Evolutionary conservation across 2,329 filamentous ascomycete genomes (phyloP).

Genomic region (Aspergillus pseudoviridinutans): DNA sequence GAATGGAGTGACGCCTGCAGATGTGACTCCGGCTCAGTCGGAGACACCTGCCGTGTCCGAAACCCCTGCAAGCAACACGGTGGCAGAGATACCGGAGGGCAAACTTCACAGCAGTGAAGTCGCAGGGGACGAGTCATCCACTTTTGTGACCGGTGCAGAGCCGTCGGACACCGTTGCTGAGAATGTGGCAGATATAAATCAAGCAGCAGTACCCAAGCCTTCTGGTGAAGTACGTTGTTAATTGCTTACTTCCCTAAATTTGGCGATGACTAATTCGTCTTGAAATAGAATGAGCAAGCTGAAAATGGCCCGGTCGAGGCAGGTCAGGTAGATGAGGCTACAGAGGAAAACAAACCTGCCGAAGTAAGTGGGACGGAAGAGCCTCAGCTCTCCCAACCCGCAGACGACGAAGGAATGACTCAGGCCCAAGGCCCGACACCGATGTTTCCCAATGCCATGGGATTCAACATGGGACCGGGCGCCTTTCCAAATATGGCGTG

Average conservation of each 20-base stretch:
- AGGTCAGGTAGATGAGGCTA: slow-evolving; percentile 6
- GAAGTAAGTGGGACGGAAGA: slow-evolving; percentile 15
- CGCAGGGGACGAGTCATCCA: slow-evolving; percentile 11
- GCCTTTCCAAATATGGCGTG: slow-evolving; percentile 58
- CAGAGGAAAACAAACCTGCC: slow-evolving; percentile 6
- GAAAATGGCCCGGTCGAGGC: slow-evolving; percentile 8
- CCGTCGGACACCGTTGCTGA: slow-evolving; percentile 6
- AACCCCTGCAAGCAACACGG: slow-evolving; percentile 10
- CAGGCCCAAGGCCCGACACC: slow-evolving; percentile 8
- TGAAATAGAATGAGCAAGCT: slow-evolving; percentile 12
- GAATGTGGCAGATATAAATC: slow-evolving; percentile 3
- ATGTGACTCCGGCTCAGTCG: slow-evolving; percentile 13
- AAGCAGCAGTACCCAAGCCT: slow-evolving; percentile 3
- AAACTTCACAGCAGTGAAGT: slow-evolving; percentile 8
- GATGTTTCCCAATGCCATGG: slow-evolving; percentile 27
- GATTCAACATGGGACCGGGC: slow-evolving; percentile 44
- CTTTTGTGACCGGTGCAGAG: slow-evolving; percentile 2
- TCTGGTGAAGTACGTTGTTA: slow-evolving; percentile 16
- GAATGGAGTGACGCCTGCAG: slow-evolving; percentile 20
- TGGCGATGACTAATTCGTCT: neutral
- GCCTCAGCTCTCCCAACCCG: slow-evolving; percentile 4
- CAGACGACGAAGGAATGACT: slow-evolving; percentile 13
- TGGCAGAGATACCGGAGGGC: slow-evolving; percentile 5
- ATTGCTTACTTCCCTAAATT: neutral
- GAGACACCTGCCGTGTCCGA: slow-evolving; percentile 18